Base-by-base conservation (phyloP, 202 grass and related monocot species). In the Zizania palustris region DNA sequence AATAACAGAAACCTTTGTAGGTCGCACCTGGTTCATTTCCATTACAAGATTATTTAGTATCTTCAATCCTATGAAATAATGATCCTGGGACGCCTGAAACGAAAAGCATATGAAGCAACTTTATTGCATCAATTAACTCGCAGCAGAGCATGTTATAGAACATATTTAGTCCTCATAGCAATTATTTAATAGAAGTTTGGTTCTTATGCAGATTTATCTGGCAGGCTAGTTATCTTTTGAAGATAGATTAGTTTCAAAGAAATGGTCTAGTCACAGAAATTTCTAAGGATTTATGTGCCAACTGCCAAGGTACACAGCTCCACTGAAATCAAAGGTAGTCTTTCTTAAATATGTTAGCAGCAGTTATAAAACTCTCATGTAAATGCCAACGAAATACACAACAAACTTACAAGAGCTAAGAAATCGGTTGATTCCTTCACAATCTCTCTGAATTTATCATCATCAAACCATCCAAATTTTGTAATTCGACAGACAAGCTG, bases 401-500 rank as follows among this genome's bases (percentile, higher is more conserved):
- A 41, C 37, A 76, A 62, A 88, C 78, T 89, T 87, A 96, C 96
- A 89, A 96, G 96, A 86, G 85, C 82, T 83, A 99, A 88, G 75
- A 99, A 99, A 89, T 96, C 91, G 50, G 87, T 85, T 34, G 96
- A 88, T 83, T 99, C 96, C 82, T 95, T 96, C 22, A 88, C 82
- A 63, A 92, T 83, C 60, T 99, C 96, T 91, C 85, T 96, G 74
- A 99, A 99, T 79, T 86, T 88, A 73, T 99, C 96, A 63, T 99
- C 96, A 80, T 99, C 96, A 69, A 99, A 87, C 96, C 96, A 99
- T 65, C 96, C 96, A 84, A 89, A 99, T 92, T 99, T 99, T 87
- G 96, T 99, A 77, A 99, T 93, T 60, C 96, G 91, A 77, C 92
- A 99, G 76, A 83, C 73, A 11, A 99, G 81, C 77, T 93, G 96